Conservation (phyloP, 148 eudicot species). For the Chenopodium berlandieri region DNA sequence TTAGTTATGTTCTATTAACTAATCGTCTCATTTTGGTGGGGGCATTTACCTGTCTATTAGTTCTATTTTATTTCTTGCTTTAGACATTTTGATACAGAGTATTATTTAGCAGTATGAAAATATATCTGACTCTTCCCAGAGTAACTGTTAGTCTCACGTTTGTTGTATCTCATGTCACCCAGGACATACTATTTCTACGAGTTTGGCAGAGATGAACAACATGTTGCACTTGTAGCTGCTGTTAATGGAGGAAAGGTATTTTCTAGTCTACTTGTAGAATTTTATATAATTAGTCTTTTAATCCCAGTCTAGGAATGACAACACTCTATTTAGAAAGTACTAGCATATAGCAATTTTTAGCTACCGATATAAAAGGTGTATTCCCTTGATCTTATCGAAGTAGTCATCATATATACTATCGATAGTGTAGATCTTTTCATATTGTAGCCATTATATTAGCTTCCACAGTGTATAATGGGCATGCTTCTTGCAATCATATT, state of each 20-base stretch:
- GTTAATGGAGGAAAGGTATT: slow-evolving; percentile 80
- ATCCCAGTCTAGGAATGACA: neutral
- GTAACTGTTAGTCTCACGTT: neutral
- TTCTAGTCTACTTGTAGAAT: neutral
- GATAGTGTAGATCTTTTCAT: neutral
- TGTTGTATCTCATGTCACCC: slow-evolving; percentile 27
- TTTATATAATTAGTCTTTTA: neutral
- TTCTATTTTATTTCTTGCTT: neutral
- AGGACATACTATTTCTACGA: slow-evolving; percentile 94
- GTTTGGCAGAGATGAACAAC: slow-evolving; percentile 72
- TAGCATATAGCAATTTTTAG: neutral
- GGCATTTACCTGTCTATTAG: neutral
- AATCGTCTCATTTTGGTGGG: neutral
- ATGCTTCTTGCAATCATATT: neutral
- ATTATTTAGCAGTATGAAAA: neutral
- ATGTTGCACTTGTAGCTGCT: slow-evolving; percentile 85
- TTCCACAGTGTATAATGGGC: neutral
- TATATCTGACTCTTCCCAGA: neutral
- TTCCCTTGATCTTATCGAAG: neutral
- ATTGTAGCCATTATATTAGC: neutral
- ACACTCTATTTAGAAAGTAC: neutral
- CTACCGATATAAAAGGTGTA: neutral
- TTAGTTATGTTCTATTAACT: neutral
- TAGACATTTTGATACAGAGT: neutral
- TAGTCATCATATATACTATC: neutral